A percentile compares a stretch with the other conserved stretches of the same genome.
Conservation (phyloP, 306 rosid genomes). For the Malus asiatica region DNA sequence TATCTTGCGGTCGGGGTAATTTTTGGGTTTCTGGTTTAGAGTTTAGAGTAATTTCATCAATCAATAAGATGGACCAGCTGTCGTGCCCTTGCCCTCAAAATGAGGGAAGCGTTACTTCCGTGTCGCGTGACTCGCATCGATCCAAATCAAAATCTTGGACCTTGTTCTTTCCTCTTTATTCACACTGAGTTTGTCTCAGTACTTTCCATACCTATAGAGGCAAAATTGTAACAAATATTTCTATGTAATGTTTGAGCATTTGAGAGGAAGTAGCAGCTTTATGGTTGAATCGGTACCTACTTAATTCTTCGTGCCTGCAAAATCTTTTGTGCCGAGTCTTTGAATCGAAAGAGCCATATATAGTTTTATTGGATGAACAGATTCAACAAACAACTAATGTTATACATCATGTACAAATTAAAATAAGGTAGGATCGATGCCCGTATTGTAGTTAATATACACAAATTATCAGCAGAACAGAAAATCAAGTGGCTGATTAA, state of each 20-base stretch:
- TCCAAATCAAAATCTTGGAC: slow-evolving; percentile 1
- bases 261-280: not conserved
- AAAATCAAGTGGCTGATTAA: not conserved
- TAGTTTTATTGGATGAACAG: not conserved
- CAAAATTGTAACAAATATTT: not conserved
- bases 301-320: not conserved
- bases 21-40: not conserved
- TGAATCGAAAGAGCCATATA: not conserved
- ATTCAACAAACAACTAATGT: not conserved
- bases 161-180: not conserved
- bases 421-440: not conserved
- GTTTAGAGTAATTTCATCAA: not conserved
- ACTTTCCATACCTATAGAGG: not conserved
- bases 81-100: slow-evolving; percentile 3
- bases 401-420: not conserved
- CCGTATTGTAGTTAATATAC: not conserved
- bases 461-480: not conserved
- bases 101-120: not conserved
- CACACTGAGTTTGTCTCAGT: not conserved
- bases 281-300: not conserved
- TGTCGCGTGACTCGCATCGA: not conserved
- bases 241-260: not conserved
- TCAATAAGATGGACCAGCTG: not conserved
- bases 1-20: not conserved
- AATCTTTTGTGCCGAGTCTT: not conserved